phyloP scores from a whole-genome alignment of 495 filamentous ascomycete species.

The Annulohypoxylon bovei region DNA sequence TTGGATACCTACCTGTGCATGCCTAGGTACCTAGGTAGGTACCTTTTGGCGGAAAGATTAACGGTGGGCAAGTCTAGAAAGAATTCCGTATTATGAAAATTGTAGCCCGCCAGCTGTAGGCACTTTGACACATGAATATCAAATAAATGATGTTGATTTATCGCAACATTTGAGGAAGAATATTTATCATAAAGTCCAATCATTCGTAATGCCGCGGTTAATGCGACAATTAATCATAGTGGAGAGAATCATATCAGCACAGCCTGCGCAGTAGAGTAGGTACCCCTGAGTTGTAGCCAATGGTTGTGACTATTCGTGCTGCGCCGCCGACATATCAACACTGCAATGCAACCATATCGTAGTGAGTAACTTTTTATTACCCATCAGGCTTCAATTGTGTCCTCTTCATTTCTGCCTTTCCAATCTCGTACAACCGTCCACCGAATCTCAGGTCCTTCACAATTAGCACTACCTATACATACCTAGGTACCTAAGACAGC shows the following conservation, averaged over 20 bases:
- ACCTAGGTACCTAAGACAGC: background rate
- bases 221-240: background rate
- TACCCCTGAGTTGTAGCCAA: background rate
- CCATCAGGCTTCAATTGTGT: background rate
- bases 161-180: background rate
- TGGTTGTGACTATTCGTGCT: background rate
- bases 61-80: background rate
- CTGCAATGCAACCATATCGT: background rate
- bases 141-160: background rate
- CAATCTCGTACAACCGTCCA: background rate
- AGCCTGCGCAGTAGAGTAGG: background rate
- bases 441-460: too few relatives aligned
- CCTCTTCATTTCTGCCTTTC: background rate
- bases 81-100: background rate
- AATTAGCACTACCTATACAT: background rate
- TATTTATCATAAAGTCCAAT: background rate
- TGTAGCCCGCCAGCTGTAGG: background rate
- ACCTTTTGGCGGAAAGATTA: too few relatives aligned
- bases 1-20: too few relatives aligned
- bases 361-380: background rate
- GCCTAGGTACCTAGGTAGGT: too few relatives aligned
- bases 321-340: background rate
- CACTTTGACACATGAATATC: background rate
- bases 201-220: background rate
- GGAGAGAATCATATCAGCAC: background rate